A percentile compares a stretch with the other conserved stretches of the same genome.
These are phyloP conservation scores for Trichoderma afroharzianum DNA, from an alignment of 2,329 filamentous ascomycete species.

Conservation along the genomic window DNA sequence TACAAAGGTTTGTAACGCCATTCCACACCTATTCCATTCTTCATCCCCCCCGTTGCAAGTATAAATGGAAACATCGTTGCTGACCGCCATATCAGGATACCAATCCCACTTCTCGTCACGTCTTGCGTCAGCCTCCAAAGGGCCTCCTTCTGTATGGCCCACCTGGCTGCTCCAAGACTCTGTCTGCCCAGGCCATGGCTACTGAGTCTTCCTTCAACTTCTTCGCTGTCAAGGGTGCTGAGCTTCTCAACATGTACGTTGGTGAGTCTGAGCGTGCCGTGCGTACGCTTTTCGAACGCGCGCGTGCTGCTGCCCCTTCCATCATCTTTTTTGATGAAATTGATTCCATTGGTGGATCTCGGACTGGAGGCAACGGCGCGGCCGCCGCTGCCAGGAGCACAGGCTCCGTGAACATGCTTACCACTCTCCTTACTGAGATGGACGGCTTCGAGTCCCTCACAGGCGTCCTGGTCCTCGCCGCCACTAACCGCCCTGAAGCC, in stretches of 20 bases:
- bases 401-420: slow-evolving; percentile 74
- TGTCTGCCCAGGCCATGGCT: slow-evolving; percentile 85
- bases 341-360: slow-evolving; percentile 69
- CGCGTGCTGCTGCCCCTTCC: slow-evolving; percentile 78
- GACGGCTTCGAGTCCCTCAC: slow-evolving; percentile 85
- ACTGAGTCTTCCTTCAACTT: slow-evolving; percentile 92
- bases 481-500: slow-evolving; percentile 84
- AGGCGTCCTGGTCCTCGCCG: slow-evolving; percentile 82
- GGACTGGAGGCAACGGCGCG: slow-evolving; percentile 37
- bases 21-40: background rate
- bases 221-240: slow-evolving; percentile 88
- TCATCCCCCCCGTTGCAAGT: background rate
- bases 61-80: background rate
- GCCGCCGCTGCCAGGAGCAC: slow-evolving; percentile 34
- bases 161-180: slow-evolving; percentile 90
- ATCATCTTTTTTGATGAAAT: slow-evolving; percentile 99
- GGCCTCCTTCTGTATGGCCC: slow-evolving; percentile 88
- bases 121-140: slow-evolving; percentile 61
- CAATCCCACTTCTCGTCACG: slow-evolving; percentile 31
- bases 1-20: slow-evolving; percentile 29
- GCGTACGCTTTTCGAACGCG: slow-evolving; percentile 80
- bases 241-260: slow-evolving; percentile 94
- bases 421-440: slow-evolving; percentile 90
- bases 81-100: slow-evolving; percentile 24
- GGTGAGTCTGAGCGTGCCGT: slow-evolving; percentile 88